These are phyloP conservation scores for Lasiodiplodia sp. DNA, from an alignment of 2,329 filamentous ascomycete species.

Conservation along the genomic window DNA sequence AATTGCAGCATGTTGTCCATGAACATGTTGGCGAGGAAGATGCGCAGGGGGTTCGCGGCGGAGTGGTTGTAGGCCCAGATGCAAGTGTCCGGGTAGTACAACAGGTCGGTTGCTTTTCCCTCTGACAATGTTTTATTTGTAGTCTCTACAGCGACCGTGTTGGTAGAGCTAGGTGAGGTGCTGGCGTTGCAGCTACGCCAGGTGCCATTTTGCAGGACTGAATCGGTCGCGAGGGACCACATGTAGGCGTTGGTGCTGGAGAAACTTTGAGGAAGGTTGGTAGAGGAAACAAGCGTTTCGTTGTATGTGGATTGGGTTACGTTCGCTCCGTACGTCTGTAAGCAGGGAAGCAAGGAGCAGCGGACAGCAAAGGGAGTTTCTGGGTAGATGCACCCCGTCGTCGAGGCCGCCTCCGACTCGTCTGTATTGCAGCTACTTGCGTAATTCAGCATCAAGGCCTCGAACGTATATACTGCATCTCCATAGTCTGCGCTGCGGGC, in stretches of 20 bases:
- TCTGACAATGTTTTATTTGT: neutral
- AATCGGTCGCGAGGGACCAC: neutral
- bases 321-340: constrained; percentile 9
- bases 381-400: neutral
- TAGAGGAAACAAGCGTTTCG: neutral
- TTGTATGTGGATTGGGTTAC: neutral
- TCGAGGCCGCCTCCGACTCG: no score
- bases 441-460: constrained; percentile 20
- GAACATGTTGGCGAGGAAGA: neutral
- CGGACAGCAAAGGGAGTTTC: neutral
- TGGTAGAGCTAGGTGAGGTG: neutral
- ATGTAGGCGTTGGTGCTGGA: neutral
- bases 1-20: neutral
- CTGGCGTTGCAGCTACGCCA: constrained; percentile 8
- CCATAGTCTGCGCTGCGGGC: neutral
- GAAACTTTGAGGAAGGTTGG: neutral
- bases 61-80: constrained; percentile 1
- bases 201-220: neutral
- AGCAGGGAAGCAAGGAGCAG: neutral
- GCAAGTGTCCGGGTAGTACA: constrained; percentile 8
- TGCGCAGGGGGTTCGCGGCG: neutral
- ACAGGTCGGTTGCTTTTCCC: no score
- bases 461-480: neutral
- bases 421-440: neutral
- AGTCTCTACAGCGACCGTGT: neutral